A percentile compares a stretch with the other conserved stretches of the same genome.
These are phyloP conservation scores for Tetrapyrgos nigripes DNA, from an alignment of 1,284 basidiomycete species.

Conservation along the genomic window DNA sequence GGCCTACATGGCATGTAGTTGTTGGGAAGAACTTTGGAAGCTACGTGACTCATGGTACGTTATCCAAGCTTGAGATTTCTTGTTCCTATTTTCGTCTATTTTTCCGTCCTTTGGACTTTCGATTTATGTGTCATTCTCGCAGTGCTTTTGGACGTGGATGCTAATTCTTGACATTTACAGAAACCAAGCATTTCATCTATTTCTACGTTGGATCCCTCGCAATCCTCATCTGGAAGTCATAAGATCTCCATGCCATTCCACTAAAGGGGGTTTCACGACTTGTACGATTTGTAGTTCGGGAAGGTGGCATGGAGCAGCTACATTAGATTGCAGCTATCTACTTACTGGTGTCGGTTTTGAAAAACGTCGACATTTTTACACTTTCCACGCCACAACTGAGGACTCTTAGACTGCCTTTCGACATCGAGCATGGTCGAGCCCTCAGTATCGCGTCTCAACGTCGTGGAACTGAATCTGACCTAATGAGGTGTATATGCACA, in stretches of 20 bases:
- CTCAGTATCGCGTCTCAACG: no score
- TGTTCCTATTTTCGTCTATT: conserved; percentile 17
- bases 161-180: conserved; percentile 46
- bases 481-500: background rate
- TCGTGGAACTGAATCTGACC: background rate
- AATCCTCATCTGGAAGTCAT: conserved; percentile 95
- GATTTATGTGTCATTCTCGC: background rate
- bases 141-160: conserved; percentile 21
- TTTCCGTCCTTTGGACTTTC: background rate
- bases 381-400: no score
- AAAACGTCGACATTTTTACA: background rate
- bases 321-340: conserved; percentile 6
- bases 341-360: conserved; percentile 6
- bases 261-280: background rate
- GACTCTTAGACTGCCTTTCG: no score
- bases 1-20: conserved; percentile 97
- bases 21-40: conserved; percentile 98
- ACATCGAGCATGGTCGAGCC: no score
- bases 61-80: conserved; percentile 11
- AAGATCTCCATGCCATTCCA: conserved; percentile 16
- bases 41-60: conserved; percentile 95
- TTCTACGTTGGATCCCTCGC: conserved; percentile 92
- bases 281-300: background rate
- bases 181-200: conserved; percentile 98
- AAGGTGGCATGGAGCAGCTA: background rate